phyloP scores from a whole-genome alignment of 2,329 filamentous ascomycete genomes.

The Aspergillus tamarii region DNA sequence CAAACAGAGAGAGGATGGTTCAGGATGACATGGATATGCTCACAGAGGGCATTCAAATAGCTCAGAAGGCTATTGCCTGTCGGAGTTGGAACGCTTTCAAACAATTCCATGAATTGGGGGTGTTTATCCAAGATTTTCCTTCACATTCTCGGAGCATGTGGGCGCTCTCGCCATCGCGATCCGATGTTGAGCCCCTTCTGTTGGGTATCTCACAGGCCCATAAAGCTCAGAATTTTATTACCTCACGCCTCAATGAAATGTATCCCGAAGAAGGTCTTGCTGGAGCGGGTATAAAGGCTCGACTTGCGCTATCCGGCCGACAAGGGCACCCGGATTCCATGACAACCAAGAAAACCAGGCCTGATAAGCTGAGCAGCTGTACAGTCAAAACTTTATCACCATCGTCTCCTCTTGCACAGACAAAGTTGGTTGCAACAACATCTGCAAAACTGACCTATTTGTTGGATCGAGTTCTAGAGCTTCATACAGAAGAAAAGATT shows the following conservation, averaged over 20 bases:
- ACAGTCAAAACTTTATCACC: conserved; percentile 31
- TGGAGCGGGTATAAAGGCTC: conserved; percentile 44
- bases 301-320: conserved; percentile 30
- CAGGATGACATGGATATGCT: conserved; percentile 65
- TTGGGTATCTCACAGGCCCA: conserved; percentile 61
- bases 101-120: conserved; percentile 73
- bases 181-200: conserved; percentile 51
- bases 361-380: conserved; percentile 30
- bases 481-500: conserved; percentile 78
- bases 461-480: conserved; percentile 68
- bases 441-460: conserved; percentile 89
- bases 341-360: conserved; percentile 18
- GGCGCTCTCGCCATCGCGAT: conserved; percentile 61
- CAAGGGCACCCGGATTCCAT: conserved; percentile 22
- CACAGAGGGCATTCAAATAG: conserved; percentile 66
- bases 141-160: conserved; percentile 63
- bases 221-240: conserved; percentile 60
- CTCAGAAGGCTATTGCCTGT: conserved; percentile 63
- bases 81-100: conserved; percentile 69
- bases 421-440: conserved; percentile 73
- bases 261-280: conserved; percentile 47
- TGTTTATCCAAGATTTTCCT: conserved; percentile 72
- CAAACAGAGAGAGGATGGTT: conserved; percentile 62
- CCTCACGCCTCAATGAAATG: conserved; percentile 34
- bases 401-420: conserved; percentile 59